Percentiles rank a stretch among this genome's conserved stretches.
These are phyloP conservation scores for Fagopyrum esculentum DNA, from an alignment of 148 eudicot genomes.

Conservation along the genomic window DNA sequence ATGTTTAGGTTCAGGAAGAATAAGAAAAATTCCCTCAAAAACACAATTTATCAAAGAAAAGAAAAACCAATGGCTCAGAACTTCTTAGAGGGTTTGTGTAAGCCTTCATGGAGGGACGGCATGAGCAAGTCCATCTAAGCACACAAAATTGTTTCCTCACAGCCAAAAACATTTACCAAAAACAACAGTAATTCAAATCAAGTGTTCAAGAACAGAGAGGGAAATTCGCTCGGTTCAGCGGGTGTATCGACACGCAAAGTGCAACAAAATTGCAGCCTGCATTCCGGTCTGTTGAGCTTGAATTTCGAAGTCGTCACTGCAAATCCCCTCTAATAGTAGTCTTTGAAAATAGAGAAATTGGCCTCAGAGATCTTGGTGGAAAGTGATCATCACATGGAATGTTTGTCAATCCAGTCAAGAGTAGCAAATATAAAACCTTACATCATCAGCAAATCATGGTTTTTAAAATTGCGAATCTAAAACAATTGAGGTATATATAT, in stretches of 20 bases:
- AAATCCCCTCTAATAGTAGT: slow-evolving; percentile 7
- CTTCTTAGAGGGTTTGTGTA: not conserved
- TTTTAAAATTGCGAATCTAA: not conserved
- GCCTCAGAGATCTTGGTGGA: slow-evolving; percentile 14
- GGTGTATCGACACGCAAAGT: slow-evolving; percentile 43
- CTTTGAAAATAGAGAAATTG: not conserved
- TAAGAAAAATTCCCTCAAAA: not conserved
- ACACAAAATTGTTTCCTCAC: too few relatives aligned
- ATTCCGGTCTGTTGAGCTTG: slow-evolving; percentile 93
- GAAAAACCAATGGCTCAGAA: not conserved
- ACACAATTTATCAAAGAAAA: not conserved
- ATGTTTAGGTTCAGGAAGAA: not conserved
- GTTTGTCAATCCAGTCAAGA: not conserved
- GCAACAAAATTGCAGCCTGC: slow-evolving; percentile 27
- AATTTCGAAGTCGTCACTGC: slow-evolving; percentile 58
- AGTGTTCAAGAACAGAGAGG: not conserved
- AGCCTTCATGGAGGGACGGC: not conserved
- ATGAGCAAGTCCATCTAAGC: too few relatives aligned
- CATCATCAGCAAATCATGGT: not conserved
- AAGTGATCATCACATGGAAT: not conserved
- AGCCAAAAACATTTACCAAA: not conserved
- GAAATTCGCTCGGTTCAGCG: slow-evolving; percentile 45
- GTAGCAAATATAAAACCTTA: not conserved
- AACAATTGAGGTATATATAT: too few relatives aligned
- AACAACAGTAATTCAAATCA: not conserved